A percentile compares a stretch with the other conserved stretches of the same genome.
phyloP scores from a whole-genome alignment of 2,329 filamentous ascomycete genomes.

The Paraphoma chrysanthemicola region DNA sequence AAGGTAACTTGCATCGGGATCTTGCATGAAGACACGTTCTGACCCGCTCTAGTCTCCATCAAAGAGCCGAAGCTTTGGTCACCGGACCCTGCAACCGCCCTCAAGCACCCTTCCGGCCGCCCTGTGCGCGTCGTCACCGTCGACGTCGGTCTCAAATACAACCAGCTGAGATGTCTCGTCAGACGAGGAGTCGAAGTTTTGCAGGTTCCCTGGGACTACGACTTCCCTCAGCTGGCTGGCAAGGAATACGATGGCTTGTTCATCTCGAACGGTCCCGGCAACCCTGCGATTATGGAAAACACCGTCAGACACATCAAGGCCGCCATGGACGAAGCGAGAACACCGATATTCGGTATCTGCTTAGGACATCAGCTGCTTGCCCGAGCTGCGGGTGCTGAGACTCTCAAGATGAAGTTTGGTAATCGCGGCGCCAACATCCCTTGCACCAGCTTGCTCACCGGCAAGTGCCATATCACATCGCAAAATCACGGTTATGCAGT shows the following conservation, averaged over 20 bases:
- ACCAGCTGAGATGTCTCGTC: slow-evolving; percentile 93
- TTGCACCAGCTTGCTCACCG: slow-evolving; percentile 93
- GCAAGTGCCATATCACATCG: slow-evolving; percentile 97
- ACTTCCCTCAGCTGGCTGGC: slow-evolving; percentile 77
- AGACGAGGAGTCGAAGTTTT: slow-evolving; percentile 91
- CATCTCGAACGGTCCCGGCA: slow-evolving; percentile 96
- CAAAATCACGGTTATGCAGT: slow-evolving; percentile 98
- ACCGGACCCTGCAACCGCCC: slow-evolving; percentile 71
- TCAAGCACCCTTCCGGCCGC: slow-evolving; percentile 88
- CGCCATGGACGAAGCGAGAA: slow-evolving; percentile 78
- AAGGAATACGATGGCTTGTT: slow-evolving; percentile 96
- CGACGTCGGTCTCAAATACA: slow-evolving; percentile 98
- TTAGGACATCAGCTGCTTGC: slow-evolving; percentile 93
- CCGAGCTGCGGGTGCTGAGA: slow-evolving; percentile 82
- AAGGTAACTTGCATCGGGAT: slow-evolving; percentile 69
- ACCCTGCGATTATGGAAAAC: slow-evolving; percentile 81
- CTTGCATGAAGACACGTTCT: slow-evolving; percentile 20
- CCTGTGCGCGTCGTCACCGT: slow-evolving; percentile 87
- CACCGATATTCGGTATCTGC: slow-evolving; percentile 95
- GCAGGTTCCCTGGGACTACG: slow-evolving; percentile 95
- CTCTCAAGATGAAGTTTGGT: slow-evolving; percentile 98
- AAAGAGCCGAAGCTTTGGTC: slow-evolving; percentile 85
- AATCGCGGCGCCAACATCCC: slow-evolving; percentile 99
- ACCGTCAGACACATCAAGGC: slow-evolving; percentile 82
- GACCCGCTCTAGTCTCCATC: slow-evolving; percentile 76